Conservation (phyloP, 2,329 filamentous ascomycete genomes). For the Cordyceps pruinosa region DNA sequence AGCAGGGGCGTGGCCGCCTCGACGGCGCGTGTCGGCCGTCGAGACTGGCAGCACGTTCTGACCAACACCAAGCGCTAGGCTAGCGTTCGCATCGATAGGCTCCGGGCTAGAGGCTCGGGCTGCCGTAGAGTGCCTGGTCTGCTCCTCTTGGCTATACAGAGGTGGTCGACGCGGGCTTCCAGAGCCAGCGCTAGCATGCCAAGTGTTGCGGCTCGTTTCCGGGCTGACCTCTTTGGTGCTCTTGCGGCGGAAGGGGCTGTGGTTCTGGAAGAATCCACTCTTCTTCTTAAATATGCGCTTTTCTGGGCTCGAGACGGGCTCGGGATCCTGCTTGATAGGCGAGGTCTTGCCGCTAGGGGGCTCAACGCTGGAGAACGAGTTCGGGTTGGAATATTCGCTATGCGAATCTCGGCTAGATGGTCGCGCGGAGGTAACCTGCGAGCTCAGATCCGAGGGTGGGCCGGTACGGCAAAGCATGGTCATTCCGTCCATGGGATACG, state of each 20-base stretch:
- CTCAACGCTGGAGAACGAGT: conserved; percentile 81
- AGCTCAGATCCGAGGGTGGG: conserved; percentile 48
- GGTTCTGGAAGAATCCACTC: conserved; percentile 88
- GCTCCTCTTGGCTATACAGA: conserved; percentile 30
- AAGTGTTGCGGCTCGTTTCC: conserved; percentile 49
- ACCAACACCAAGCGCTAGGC: conserved; percentile 86
- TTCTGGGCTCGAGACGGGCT: conserved; percentile 47
- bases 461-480: conserved; percentile 89
- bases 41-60: conserved; percentile 95
- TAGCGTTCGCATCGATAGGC: conserved; percentile 84
- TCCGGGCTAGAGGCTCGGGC: conserved; percentile 60
- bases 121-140: conserved; percentile 22
- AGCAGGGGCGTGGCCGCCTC: conserved; percentile 23
- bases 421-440: conserved; percentile 52
- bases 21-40: conserved; percentile 57
- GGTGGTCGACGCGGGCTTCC: conserved; percentile 33
- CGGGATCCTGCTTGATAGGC: conserved; percentile 58
- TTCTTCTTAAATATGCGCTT: conserved; percentile 62
- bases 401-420: conserved; percentile 81
- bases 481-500: conserved; percentile 93
- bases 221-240: conserved; percentile 65
- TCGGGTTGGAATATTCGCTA: conserved; percentile 85
- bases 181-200: conserved; percentile 38
- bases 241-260: conserved; percentile 87
- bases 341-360: conserved; percentile 67